phyloP scores from a whole-genome alignment of 768 basidiomycete species.

The Xerocomus brunneocitrinus region DNA sequence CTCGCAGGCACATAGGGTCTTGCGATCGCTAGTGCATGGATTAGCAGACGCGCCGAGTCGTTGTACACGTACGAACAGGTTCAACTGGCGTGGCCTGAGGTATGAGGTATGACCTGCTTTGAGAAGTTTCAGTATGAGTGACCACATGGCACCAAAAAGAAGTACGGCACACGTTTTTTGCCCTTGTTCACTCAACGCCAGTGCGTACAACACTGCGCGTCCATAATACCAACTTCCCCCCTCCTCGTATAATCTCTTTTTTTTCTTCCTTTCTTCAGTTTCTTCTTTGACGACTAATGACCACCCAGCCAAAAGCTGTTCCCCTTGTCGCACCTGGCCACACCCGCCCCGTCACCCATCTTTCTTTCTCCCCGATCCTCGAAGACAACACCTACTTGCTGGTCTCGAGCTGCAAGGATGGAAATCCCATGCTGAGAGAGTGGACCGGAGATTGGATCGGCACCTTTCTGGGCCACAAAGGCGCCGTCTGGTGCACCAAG shows the following conservation, averaged over 20 bases:
- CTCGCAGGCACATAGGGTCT: too few relatives aligned
- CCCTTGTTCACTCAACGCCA: too few relatives aligned
- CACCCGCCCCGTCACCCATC: slow-evolving; percentile 85
- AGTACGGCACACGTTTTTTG: too few relatives aligned
- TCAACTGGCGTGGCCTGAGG: too few relatives aligned
- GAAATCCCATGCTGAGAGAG: slow-evolving; percentile 93
- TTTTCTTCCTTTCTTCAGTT: not conserved
- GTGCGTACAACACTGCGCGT: too few relatives aligned
- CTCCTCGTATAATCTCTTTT: not conserved
- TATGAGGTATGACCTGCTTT: too few relatives aligned
- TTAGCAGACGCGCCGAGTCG: too few relatives aligned
- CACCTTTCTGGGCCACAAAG: slow-evolving; percentile 84
- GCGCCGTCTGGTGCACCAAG: slow-evolving; percentile 96
- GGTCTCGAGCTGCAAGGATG: slow-evolving; percentile 98
- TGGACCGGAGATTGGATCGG: slow-evolving; percentile 99
- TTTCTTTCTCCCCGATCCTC: slow-evolving; percentile 85
- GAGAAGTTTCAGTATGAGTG: too few relatives aligned
- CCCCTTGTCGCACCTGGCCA: slow-evolving; percentile 84
- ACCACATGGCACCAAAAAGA: too few relatives aligned
- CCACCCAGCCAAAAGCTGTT: slow-evolving; percentile 58
- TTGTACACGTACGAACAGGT: too few relatives aligned
- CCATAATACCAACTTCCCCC: too few relatives aligned
- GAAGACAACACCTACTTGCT: slow-evolving; percentile 85
- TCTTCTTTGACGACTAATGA: slow-evolving; percentile 47
- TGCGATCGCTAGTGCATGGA: too few relatives aligned